Percentiles rank a stretch among this genome's conserved stretches.
These are phyloP conservation scores for Nakaseomyces delphensis DNA, from an alignment of 1,139 yeast species.

Conservation along the genomic window DNA sequence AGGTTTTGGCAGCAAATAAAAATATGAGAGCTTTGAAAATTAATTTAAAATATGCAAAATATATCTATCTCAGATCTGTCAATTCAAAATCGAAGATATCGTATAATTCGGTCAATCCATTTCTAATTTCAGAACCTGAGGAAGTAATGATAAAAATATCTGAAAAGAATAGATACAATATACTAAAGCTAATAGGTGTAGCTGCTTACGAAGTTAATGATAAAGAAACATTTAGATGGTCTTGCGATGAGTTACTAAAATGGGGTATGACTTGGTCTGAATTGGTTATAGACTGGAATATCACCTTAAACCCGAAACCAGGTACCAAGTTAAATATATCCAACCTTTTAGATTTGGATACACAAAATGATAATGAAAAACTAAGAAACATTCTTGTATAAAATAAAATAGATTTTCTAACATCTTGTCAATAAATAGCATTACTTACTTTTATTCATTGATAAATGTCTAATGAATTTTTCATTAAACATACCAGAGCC, in stretches of 20 bases:
- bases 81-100: background rate
- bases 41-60: background rate
- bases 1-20: conserved; percentile 6
- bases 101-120: conserved; percentile 17
- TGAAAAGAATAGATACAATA: conserved; percentile 16
- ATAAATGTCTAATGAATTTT: background rate
- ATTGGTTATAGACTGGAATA: conserved; percentile 20
- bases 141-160: conserved; percentile 17
- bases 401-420: background rate
- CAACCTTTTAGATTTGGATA: background rate
- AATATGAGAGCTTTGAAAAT: background rate
- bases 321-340: background rate
- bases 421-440: background rate
- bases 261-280: conserved; percentile 20
- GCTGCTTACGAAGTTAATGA: conserved; percentile 15
- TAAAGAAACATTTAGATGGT: conserved; percentile 23
- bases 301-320: conserved; percentile 12
- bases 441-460: background rate
- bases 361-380: background rate
- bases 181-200: conserved; percentile 21
- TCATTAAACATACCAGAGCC: background rate
- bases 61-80: background rate
- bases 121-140: conserved; percentile 15
- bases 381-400: background rate
- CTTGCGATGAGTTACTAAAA: conserved; percentile 17